phyloP scores from a whole-genome alignment of 2,329 filamentous ascomycete genomes.

The Septoria petroselini region DNA sequence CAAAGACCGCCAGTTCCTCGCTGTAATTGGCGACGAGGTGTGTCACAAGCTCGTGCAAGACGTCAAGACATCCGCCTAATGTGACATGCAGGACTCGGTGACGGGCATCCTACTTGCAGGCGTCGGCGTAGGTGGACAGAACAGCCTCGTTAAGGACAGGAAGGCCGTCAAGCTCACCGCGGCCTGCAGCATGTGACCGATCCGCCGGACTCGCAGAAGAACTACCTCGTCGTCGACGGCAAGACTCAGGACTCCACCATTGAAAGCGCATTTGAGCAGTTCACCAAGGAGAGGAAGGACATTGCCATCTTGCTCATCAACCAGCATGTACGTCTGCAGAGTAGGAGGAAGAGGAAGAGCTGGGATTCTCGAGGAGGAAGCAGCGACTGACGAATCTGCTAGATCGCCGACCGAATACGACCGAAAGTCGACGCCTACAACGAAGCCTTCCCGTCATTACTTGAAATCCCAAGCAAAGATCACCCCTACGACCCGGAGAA shows the following conservation, averaged over 20 bases:
- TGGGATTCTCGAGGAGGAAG: conserved; percentile 9
- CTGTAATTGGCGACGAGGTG: conserved; percentile 97
- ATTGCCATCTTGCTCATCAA: conserved; percentile 97
- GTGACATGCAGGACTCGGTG: conserved; percentile 71
- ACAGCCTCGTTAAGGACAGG: too few relatives aligned
- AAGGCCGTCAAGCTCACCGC: not conserved
- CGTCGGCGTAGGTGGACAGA: conserved; percentile 68
- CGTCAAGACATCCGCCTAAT: not conserved
- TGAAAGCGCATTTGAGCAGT: conserved; percentile 83
- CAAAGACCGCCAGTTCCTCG: conserved; percentile 88
- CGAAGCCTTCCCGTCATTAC: conserved; percentile 88
- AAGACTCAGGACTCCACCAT: conserved; percentile 90
- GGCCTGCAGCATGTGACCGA: conserved; percentile 75
- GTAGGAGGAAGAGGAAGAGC: not conserved
- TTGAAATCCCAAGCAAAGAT: conserved; percentile 98
- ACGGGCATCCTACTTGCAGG: conserved; percentile 93
- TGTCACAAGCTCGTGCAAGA: not conserved
- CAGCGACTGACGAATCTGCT: not conserved
- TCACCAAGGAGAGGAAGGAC: conserved; percentile 87
- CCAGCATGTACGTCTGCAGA: conserved; percentile 69
- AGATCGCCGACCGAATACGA: conserved; percentile 94
- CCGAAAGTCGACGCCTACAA: conserved; percentile 87
- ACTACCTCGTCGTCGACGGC: conserved; percentile 92
- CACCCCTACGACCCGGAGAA: conserved; percentile 99
- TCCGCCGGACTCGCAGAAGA: conserved; percentile 86